Evolutionary conservation across 768 basidiomycete species (phyloP).

Genomic region (Boletus rubescentipes): DNA sequence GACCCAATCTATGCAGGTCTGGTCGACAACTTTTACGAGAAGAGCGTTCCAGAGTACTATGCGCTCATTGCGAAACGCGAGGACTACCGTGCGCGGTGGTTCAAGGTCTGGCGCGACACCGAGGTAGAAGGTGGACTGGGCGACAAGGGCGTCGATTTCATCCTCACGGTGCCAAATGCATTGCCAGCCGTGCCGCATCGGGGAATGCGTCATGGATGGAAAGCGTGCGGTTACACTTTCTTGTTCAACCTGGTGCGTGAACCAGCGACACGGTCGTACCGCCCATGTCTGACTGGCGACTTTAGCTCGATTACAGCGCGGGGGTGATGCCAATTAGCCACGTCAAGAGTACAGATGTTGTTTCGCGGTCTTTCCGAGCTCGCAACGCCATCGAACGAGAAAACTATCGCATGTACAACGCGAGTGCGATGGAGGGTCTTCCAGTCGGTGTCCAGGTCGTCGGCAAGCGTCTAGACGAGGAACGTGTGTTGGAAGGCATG

Average conservation of each 20-base stretch:
- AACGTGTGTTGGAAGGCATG: constrained; percentile 48
- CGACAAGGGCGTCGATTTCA: constrained; percentile 56
- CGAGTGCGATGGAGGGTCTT: constrained; percentile 42
- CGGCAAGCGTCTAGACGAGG: constrained; percentile 45
- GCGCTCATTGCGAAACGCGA: constrained; percentile 46
- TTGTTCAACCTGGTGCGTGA: constrained; percentile 62
- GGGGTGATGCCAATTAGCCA: constrained; percentile 46
- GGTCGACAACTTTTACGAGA: constrained; percentile 47
- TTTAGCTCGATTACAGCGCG: constrained; percentile 44
- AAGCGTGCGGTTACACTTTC: constrained; percentile 62
- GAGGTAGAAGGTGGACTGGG: constrained; percentile 24
- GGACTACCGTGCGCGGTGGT: constrained; percentile 42
- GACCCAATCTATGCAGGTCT: constrained; percentile 56
- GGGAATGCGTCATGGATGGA: constrained; percentile 51
- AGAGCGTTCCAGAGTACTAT: constrained; percentile 52
- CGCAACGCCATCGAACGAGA: constrained; percentile 40
- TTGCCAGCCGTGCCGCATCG: constrained; percentile 58
- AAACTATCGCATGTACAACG: constrained; percentile 43
- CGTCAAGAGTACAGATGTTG: constrained; percentile 37
- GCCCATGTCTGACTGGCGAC: not conserved
- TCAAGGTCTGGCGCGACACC: constrained; percentile 32
- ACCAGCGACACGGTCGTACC: not conserved
- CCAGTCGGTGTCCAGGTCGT: constrained; percentile 46
- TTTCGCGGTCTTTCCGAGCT: constrained; percentile 22
- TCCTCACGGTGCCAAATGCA: constrained; percentile 61